These are phyloP conservation scores for Diplosphaera chodatii DNA, from an alignment of 139 green algal genomes.

Conservation along the genomic window DNA sequence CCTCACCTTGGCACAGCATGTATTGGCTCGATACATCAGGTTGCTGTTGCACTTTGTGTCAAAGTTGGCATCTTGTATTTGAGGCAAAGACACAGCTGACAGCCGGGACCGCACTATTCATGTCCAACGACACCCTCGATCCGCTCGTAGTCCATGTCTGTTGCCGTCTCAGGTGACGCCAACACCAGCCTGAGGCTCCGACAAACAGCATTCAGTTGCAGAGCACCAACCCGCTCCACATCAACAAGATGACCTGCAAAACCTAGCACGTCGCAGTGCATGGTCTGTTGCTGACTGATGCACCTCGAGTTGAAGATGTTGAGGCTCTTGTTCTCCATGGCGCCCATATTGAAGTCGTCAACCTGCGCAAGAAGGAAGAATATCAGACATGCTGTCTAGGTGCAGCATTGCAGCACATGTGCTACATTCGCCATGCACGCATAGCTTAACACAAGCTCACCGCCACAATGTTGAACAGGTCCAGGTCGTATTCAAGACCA, in stretches of 20 bases:
- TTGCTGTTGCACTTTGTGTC: no score
- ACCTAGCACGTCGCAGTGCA: no score
- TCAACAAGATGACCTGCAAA: no score
- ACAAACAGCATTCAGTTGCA: background rate
- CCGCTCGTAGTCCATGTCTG: constrained; percentile 84
- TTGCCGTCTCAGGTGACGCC: constrained; percentile 84
- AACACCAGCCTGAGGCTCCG: constrained; percentile 65
- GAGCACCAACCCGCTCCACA: background rate
- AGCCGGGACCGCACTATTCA: constrained; percentile 28
- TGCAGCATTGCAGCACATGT: no score
- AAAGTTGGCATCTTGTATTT: no score
- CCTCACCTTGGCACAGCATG: no score
- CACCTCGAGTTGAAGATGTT: constrained; percentile 88
- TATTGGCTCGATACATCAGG: no score
- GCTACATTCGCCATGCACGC: no score
- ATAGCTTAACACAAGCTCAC: constrained; percentile 23
- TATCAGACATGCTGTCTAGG: no score
- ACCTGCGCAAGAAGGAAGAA: no score
- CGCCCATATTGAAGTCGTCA: constrained; percentile 98
- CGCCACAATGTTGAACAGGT: constrained; percentile 90
- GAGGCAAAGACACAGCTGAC: background rate
- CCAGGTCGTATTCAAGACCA: constrained; percentile 95
- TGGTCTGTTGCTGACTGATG: no score
- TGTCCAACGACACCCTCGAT: constrained; percentile 84
- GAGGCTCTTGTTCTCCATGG: constrained; percentile 98